Percentiles rank a stretch among this genome's conserved stretches.
phyloP scores from a whole-genome alignment of 305 asterid species.

The Salvia sclarea region DNA sequence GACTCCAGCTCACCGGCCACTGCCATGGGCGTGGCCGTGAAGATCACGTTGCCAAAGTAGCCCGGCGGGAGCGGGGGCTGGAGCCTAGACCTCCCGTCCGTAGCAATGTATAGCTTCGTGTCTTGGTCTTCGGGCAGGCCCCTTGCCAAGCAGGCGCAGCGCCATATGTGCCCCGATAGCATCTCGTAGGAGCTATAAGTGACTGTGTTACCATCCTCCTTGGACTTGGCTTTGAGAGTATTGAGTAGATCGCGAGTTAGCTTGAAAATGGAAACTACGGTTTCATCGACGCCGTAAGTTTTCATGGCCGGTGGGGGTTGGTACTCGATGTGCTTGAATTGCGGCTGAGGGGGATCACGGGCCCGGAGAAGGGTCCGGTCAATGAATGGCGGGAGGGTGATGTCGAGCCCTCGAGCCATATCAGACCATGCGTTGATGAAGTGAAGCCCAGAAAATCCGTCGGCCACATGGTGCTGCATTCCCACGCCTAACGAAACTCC shows the following conservation, averaged over 20 bases:
- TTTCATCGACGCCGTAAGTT: conserved; percentile 25
- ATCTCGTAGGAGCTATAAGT: conserved; percentile 81
- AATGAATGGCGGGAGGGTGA: conserved; percentile 65
- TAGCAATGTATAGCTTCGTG: conserved; percentile 73
- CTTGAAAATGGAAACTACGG: conserved; percentile 62
- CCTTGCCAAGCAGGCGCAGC: conserved; percentile 66
- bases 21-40: conserved; percentile 78
- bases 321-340: conserved; percentile 77
- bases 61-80: conserved; percentile 69
- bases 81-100: conserved; percentile 76
- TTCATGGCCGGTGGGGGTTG: conserved; percentile 75
- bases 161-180: conserved; percentile 90
- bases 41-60: conserved; percentile 87
- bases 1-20: conserved; percentile 64
- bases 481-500: conserved; percentile 90
- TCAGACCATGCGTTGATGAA: conserved; percentile 90
- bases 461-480: conserved; percentile 85
- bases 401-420: conserved; percentile 71
- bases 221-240: conserved; percentile 73
- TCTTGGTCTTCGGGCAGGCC: conserved; percentile 69
- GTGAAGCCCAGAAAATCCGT: conserved; percentile 86
- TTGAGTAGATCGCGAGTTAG: conserved; percentile 60
- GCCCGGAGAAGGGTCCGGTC: conserved; percentile 79
- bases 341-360: conserved; percentile 76
- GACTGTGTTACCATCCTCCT: conserved; percentile 59